Conservation (phyloP, 768 basidiomycete genomes). For the Scleroderma bovista region DNA sequence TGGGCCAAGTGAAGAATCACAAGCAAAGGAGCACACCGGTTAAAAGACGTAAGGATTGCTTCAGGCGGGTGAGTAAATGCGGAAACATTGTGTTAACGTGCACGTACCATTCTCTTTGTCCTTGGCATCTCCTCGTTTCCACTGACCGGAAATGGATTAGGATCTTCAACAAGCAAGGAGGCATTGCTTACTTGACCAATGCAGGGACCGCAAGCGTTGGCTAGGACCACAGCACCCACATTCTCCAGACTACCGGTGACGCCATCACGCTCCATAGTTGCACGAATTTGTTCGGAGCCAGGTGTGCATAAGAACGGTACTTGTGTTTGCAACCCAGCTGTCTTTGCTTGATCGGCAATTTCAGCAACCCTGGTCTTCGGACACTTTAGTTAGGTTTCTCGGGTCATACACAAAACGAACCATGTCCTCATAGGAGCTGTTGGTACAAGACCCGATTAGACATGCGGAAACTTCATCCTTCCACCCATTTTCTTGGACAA, state of each 20-base stretch:
- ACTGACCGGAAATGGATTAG: slow-evolving; percentile 39
- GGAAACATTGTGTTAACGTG: not conserved
- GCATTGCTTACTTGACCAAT: slow-evolving; percentile 74
- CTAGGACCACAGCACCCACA: slow-evolving; percentile 91
- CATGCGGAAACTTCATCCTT: slow-evolving; percentile 88
- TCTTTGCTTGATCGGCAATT: slow-evolving; percentile 83
- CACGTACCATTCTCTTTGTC: slow-evolving; percentile 83
- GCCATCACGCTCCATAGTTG: slow-evolving; percentile 93
- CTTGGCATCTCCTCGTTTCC: slow-evolving; percentile 88
- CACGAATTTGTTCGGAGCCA: slow-evolving; percentile 93
- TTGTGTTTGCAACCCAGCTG: slow-evolving; percentile 74
- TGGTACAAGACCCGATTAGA: slow-evolving; percentile 98
- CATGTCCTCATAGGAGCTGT: slow-evolving; percentile 97
- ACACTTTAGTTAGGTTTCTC: slow-evolving; percentile 4
- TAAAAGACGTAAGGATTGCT: slow-evolving; percentile 98
- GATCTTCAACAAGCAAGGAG: slow-evolving; percentile 1
- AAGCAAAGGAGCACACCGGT: slow-evolving; percentile 50
- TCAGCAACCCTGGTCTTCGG: slow-evolving; percentile 84
- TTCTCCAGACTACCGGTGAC: slow-evolving; percentile 76
- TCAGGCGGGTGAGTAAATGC: slow-evolving; percentile 3
- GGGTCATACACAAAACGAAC: slow-evolving; percentile 31
- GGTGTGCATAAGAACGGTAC: slow-evolving; percentile 87
- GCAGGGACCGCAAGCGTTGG: slow-evolving; percentile 98
- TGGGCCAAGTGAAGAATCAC: not conserved
- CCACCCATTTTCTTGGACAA: slow-evolving; percentile 85